Evolutionary conservation across 2,329 filamentous ascomycete species (phyloP), one percentile per base, ranked within the genome.

Genomic region (Talaromyces sp.): DNA sequence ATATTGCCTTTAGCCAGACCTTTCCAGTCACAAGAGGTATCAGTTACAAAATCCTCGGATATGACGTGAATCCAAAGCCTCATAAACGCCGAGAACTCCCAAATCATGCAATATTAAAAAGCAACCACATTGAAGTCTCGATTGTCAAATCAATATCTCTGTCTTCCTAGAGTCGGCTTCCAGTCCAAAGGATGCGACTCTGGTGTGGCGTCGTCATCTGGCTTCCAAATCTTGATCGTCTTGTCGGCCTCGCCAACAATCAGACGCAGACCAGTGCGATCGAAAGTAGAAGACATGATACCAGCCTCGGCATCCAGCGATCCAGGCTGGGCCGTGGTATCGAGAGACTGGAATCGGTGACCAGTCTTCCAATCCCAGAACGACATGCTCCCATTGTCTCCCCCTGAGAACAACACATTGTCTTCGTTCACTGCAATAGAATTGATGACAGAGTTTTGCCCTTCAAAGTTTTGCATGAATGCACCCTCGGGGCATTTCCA

Each of bases 321-420:
- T 56, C 95, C 95, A 0, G 95, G 95, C 75, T 99, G 95, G 0
- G 95, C 95, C 7, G 91, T 91, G 3, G 91, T 96, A 68, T 99
- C 93, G 12, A 94, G 83, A 8, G 87, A 85, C 77, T 99, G 95
- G 80, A 95, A 99, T 55, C 90, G 85, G 73, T 99, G 87, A 0
- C 96, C 95, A 0, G 92, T 90, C 79, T 98, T 98, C 95, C 95
- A 99, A 75, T 99, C 96, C 90, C 93, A 99, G 81, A 99, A 99
- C 67, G 87, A 91, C 82, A 98, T 95, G 40, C 91, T 96, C 47
- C 96, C 95, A 69, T 99, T 97, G 72, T 99, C 95, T 54, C 89
- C 94, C 61, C 95, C 95, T 2, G 92, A 95, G 76, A 99, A 97
- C 63, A 99, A 78, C 16, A 98, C 91, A 69, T 97, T 95, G 73